Conservation (phyloP, 352 stramenopile species). For the Phytophthora kernoviae region DNA sequence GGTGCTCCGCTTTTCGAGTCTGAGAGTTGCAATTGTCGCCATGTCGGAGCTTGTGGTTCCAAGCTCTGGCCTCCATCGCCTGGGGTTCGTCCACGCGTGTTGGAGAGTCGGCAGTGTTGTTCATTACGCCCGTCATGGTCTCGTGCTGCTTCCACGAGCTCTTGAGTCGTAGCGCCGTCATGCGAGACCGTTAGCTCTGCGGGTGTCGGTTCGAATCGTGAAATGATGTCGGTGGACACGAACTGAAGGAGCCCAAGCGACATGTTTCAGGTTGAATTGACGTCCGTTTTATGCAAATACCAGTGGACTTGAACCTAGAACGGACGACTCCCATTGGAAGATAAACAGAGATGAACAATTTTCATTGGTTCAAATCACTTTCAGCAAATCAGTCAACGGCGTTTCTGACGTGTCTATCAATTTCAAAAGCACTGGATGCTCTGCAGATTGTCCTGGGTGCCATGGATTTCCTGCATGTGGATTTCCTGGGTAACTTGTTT, state of each 20-base stretch:
- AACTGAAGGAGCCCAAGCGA: conserved; percentile 15
- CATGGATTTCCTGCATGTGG: too few species aligned
- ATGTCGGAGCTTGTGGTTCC: conserved; percentile 33
- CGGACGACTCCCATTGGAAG: too few species aligned
- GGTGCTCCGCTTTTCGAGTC: conserved; percentile 1
- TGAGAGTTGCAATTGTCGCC: conserved; percentile 8
- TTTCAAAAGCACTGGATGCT: too few species aligned
- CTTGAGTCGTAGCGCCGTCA: conserved; percentile 27
- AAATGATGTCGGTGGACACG: conserved; percentile 21
- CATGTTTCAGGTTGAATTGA: conserved; percentile 12
- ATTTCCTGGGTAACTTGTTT: too few species aligned
- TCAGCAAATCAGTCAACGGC: neutral
- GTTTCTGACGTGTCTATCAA: too few species aligned
- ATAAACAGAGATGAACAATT: neutral
- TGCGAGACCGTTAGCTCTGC: neutral
- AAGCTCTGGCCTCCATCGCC: conserved; percentile 18
- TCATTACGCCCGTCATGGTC: neutral
- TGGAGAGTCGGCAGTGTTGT: neutral
- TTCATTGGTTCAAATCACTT: neutral
- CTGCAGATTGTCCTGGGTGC: too few species aligned
- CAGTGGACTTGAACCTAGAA: neutral
- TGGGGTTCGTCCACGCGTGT: conserved; percentile 10
- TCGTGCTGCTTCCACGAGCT: conserved; percentile 25
- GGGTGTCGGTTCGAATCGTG: conserved; percentile 15
- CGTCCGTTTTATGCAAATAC: conserved; percentile 4